Evolutionary conservation across 2,329 filamentous ascomycete species (phyloP), one percentile per base, ranked within the genome.

Genomic region (Fusarium verticillioides): DNA sequence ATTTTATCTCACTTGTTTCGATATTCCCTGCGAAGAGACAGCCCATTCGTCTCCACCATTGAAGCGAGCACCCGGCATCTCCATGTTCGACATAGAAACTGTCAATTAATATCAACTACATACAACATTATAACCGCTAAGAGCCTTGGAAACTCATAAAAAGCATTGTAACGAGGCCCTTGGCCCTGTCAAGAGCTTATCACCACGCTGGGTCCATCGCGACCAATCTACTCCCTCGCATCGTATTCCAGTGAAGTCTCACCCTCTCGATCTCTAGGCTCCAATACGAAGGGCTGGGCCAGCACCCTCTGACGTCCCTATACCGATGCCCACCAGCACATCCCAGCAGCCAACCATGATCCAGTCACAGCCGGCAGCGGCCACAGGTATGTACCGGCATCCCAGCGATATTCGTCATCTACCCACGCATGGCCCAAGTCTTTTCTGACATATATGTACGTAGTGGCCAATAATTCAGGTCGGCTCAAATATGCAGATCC

Each of bases 401-500:
- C 56, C 62, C 37, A 47, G 59, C 53, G 47, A 72, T 47, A 39
- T 58, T 63, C 66, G 58, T 58, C 54, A 73, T 63, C 63, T 40
- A n/a, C 57, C 70, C 50, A 46, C 63, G 63, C 40, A 47, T 47
- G 49, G 66, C 60, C 62, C 32, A 52, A 62, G 50, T 32, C 61
- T 47, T 47, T 69, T 59, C 66, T 69, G 52, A 69, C 66, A 59
- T 70, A 57, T 63, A 59, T 70, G 54, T 62, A 67, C 74, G 71
- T 63, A 76, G 69, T 71, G 79, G 78, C 70, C 40, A 74, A 77
- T 57, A 75, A 77, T 30, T 80, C 83, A 42, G 85, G 85, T 50
- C 84, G 83, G 60, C 84, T 95, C 67, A 92, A 91, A 81, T 93
- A 94, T 85, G 93, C 93, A 67, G 88, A 89, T 77, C 89, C 93